phyloP scores from a whole-genome alignment of 78 protist genomes.

The Isochrysis galbana region DNA sequence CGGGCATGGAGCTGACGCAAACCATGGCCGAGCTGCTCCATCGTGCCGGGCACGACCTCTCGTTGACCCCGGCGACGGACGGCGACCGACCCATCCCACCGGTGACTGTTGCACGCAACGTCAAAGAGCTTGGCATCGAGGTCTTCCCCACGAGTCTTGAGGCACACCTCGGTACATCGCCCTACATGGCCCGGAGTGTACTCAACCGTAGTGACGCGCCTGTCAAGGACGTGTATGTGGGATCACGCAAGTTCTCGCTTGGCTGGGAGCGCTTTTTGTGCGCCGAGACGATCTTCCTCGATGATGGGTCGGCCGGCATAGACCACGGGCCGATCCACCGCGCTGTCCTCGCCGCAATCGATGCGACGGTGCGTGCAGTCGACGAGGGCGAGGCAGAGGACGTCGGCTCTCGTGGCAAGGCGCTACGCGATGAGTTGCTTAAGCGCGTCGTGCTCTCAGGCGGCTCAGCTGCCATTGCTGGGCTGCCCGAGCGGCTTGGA shows the following conservation, averaged over 20 bases:
- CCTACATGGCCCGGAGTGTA: neutral
- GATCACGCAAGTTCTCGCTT: neutral
- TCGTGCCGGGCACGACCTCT: neutral
- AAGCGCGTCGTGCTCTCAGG: conserved; percentile 10
- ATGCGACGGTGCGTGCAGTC: neutral
- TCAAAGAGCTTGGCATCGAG: neutral
- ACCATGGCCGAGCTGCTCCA: neutral
- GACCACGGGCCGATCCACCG: neutral
- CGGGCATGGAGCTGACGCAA: neutral
- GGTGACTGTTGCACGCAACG: neutral
- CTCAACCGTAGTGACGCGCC: neutral
- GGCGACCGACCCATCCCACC: neutral
- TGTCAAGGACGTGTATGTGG: neutral
- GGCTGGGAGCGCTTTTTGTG: neutral
- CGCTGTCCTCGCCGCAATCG: neutral
- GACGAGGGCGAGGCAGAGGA: neutral
- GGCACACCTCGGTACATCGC: neutral
- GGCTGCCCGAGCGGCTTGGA: neutral
- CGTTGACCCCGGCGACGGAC: neutral
- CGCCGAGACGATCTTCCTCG: neutral
- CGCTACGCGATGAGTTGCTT: neutral
- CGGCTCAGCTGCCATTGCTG: neutral
- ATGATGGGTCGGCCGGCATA: neutral
- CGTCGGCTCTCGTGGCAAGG: too few species aligned
- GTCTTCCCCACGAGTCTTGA: neutral